Evolutionary conservation across 2,329 filamentous ascomycete genomes (phyloP).

Genomic region (Ilyonectria robusta): DNA sequence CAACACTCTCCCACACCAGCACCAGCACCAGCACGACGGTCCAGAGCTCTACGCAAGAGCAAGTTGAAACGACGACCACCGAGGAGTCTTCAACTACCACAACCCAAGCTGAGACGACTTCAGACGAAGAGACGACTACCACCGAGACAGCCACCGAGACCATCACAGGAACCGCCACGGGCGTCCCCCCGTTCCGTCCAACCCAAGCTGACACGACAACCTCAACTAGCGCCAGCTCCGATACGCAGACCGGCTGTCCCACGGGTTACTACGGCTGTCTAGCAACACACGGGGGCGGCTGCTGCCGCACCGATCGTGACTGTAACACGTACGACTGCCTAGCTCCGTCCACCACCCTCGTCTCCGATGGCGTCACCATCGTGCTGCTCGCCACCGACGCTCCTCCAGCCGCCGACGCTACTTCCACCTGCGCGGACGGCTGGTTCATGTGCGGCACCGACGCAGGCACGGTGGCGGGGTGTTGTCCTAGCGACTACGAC

Average conservation of each 20-base stretch:
- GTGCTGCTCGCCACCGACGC: slow-evolving; percentile 71
- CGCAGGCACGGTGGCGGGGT: slow-evolving; percentile 78
- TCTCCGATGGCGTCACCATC: slow-evolving; percentile 79
- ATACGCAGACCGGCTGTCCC: slow-evolving; percentile 72
- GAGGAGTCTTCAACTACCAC: slow-evolving; percentile 54
- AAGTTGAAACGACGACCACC: slow-evolving; percentile 56
- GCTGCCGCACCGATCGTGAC: slow-evolving; percentile 89
- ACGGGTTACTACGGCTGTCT: slow-evolving; percentile 93
- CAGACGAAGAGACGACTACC: slow-evolving; percentile 31
- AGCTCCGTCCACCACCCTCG: slow-evolving; percentile 72
- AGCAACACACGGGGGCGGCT: slow-evolving; percentile 85
- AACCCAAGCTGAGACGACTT: slow-evolving; percentile 52
- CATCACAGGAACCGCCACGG: slow-evolving; percentile 54
- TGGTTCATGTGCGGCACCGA: slow-evolving; percentile 80
- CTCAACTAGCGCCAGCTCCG: slow-evolving; percentile 42
- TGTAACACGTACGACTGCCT: slow-evolving; percentile 88
- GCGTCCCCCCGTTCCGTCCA: slow-evolving; percentile 64
- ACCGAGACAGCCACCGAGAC: slow-evolving; percentile 40
- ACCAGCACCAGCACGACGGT: slow-evolving; percentile 34
- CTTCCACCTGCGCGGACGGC: slow-evolving; percentile 77
- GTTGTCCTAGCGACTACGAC: slow-evolving; percentile 83
- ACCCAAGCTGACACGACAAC: slow-evolving; percentile 55
- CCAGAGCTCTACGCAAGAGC: slow-evolving; percentile 36
- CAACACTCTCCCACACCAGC: slow-evolving; percentile 40
- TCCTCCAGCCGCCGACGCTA: slow-evolving; percentile 57